Percentiles rank a stretch among this genome's conserved stretches.
phyloP scores from a whole-genome alignment of 129 eudicot species.

The Artemisia argyi region DNA sequence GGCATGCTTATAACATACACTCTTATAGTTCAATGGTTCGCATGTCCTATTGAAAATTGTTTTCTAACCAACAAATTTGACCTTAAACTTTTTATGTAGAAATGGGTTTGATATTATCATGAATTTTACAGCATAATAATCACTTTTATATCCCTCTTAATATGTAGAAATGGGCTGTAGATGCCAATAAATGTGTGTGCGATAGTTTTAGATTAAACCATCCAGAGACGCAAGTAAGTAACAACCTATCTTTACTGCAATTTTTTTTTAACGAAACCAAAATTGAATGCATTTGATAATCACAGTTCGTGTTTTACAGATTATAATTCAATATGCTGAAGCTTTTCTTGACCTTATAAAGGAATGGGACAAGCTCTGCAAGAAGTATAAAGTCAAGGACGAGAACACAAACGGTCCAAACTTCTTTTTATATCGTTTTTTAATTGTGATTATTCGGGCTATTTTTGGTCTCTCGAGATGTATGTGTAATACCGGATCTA shows the following conservation, averaged over 20 bases:
- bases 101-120: not conserved
- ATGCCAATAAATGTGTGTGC: slow-evolving; percentile 54
- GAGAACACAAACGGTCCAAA: not conserved
- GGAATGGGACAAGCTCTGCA: slow-evolving; percentile 65
- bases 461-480: no score
- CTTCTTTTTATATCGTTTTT: no score
- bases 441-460: no score
- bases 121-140: slow-evolving; percentile 3
- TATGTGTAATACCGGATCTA: no score
- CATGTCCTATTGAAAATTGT: no score
- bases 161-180: slow-evolving; percentile 79
- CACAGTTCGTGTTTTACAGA: slow-evolving; percentile 33
- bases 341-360: slow-evolving; percentile 52
- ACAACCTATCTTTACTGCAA: slow-evolving; percentile 10
- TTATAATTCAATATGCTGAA: slow-evolving; percentile 57
- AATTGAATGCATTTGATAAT: not conserved
- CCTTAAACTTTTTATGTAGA: no score
- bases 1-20: no score
- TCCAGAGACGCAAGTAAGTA: slow-evolving; percentile 64
- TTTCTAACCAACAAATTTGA: no score
- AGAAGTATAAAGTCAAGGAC: slow-evolving; percentile 27
- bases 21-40: no score
- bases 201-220: slow-evolving; percentile 66
- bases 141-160: slow-evolving; percentile 17
- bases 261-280: no score